These are phyloP conservation scores for Monosporascus sp. DNA, from an alignment of 2,329 filamentous ascomycete genomes.

Conservation along the genomic window DNA sequence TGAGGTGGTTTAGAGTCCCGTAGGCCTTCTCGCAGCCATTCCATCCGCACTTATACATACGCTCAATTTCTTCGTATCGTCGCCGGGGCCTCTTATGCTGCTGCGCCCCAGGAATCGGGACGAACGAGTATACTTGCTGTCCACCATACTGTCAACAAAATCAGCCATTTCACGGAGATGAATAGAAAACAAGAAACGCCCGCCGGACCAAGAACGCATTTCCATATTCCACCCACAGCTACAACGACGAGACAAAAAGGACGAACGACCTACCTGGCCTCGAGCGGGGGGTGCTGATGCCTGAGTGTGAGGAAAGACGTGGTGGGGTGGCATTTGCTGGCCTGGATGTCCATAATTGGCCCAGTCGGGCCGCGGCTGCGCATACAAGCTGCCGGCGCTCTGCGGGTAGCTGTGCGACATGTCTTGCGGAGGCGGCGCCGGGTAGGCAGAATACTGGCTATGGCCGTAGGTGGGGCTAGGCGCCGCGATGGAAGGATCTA, in stretches of 20 bases:
- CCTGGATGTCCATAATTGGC: conserved; percentile 54
- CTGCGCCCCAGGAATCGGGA: conserved; percentile 92
- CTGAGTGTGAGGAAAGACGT: conserved; percentile 51
- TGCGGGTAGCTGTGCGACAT: conserved; percentile 75
- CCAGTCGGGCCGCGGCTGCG: conserved; percentile 71
- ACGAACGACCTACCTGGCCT: conserved; percentile 49
- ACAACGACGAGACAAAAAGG: conserved; percentile 5
- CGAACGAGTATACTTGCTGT: conserved; percentile 90
- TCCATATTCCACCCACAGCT: conserved; percentile 10
- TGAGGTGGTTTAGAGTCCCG: conserved; percentile 92
- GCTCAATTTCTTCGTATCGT: conserved; percentile 96
- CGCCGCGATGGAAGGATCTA: conserved; percentile 97
- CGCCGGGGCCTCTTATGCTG: conserved; percentile 93
- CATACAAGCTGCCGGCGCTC: conserved; percentile 57
- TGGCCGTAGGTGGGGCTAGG: conserved; percentile 89
- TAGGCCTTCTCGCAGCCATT: conserved; percentile 98
- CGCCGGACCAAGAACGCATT: background rate
- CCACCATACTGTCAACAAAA: conserved; percentile 29
- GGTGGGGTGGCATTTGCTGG: conserved; percentile 44
- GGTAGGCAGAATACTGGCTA: conserved; percentile 78
- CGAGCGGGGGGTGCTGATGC: conserved; percentile 50
- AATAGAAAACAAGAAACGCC: conserved; percentile 9
- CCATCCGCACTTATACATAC: conserved; percentile 99
- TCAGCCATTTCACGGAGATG: conserved; percentile 22
- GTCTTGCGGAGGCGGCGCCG: conserved; percentile 68